Evolutionary conservation across 2,329 filamentous ascomycete genomes (phyloP), one percentile per base, ranked within the genome.

Genomic region (Penicillium sp.): DNA sequence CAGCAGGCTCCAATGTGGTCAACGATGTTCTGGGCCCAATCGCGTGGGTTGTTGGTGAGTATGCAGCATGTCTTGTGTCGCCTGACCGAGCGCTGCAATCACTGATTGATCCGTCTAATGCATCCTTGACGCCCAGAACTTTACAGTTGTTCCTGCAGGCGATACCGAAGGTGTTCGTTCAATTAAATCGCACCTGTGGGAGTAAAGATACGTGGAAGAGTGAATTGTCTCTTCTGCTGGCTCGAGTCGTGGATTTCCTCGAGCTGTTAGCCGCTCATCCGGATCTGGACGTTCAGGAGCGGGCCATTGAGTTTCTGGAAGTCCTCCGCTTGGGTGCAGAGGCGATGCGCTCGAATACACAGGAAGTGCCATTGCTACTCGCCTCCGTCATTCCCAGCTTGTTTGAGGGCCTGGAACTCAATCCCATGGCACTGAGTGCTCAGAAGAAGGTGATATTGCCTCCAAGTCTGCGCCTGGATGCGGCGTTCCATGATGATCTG

Each of bases 221-320:
- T 0, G 85, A 85, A 56, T 84, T 88, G 30, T 84, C 87, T 8
- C 80, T 97, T 3, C 77, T 95, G 22, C 85, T 95, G 72, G 88
- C 89, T 25, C 84, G 91, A 2, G 84, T 96, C 6, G 82, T 95
- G 18, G 84, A 94, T 67, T 87, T 89, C 43, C 76, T 96, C 20
- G 92, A 97, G 63, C 83, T 86, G 0, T 73, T 97, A 14, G 84
- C 86, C 0, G 79, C 86, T 36, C 90, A 97, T 68, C 92, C 92
- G 0, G 90, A 86, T 63, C 79, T 99, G 1, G 94, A 99, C 68
- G 91, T 99, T 3, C 94, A 99, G 72, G 94, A 97, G 70, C 84
- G 94, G 50, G 88, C 92, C 3, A 92, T 96, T 1, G 92, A 96
- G 67, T 95, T 96, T 62, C 81, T 91, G 0, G 94, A 99, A 68